These are phyloP conservation scores for Boehmeria nivea DNA, from an alignment of 306 rosid genomes.

Conservation along the genomic window DNA sequence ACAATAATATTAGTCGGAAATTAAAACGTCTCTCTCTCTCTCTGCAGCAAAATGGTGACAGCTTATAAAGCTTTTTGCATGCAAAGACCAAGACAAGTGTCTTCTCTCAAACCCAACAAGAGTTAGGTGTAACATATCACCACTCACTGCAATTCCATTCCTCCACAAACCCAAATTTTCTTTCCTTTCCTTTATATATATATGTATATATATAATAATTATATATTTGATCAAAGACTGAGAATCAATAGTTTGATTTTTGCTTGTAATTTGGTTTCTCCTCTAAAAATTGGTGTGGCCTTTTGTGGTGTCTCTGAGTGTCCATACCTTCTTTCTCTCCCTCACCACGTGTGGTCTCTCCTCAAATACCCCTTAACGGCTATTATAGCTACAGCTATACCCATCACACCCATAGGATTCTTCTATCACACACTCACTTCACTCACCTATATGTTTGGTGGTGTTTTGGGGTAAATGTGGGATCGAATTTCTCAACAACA, in stretches of 20 bases:
- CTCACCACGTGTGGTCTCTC: conserved; percentile 24
- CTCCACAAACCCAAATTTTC: no score
- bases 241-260: no score
- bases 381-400: background rate
- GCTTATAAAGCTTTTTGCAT: background rate
- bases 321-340: conserved; percentile 10
- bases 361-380: conserved; percentile 13
- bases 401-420: background rate
- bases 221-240: no score
- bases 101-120: background rate
- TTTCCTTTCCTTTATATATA: no score
- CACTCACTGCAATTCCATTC: background rate
- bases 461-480: no score
- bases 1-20: background rate
- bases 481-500: no score
- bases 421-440: background rate
- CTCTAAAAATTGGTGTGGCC: background rate
- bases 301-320: conserved; percentile 5
- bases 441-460: no score
- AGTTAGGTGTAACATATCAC: background rate
- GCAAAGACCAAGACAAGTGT: background rate
- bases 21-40: background rate
- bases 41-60: background rate
- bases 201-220: no score
- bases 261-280: background rate